Evolutionary conservation across 169 alveolate species (phyloP), one percentile per base, ranked within the genome.

Genomic region (Theileria annulata): DNA sequence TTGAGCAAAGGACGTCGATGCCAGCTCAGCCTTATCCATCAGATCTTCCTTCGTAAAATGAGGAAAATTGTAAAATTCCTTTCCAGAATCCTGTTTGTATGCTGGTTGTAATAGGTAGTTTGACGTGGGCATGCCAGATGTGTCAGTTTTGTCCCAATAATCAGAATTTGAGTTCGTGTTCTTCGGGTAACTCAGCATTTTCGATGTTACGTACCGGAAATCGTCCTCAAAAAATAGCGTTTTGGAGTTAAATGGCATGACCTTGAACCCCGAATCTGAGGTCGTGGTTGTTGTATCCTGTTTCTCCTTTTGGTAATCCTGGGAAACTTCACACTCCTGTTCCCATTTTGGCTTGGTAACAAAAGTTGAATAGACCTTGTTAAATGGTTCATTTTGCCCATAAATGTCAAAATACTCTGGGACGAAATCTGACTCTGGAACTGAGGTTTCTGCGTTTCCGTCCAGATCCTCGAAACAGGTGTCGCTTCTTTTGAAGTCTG

Each of bases 381-480:
- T 9, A 12, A 71, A 12, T 3, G 77, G n/a, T n/a, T 71, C 79
- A 71, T 25, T 25, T 15, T 9, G 21, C 9, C 73, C 59, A 21
- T 71, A 71, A 25, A 71, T 71, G 59, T 71, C 79, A 71, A 71
- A 71, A 25, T 42, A 71, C 12, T 71, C 79, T 23, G 79, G 31
- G n/a, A 71, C 78, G 31, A 10, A 74, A 8, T 82, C 88, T 0
- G 78, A 21, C 0, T 82, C 88, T 6, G 88, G 66, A 0, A 75
- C 28, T 5, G 79, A 75, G 3, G 77, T 75, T 42, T 75, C 88
- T 2, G 27, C 76, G 37, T 37, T 54, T 13, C 80, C 67, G 68
- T 81, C 88, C 60, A 82, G 69, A 15, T 77, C 79, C 21, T 82
- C 88, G 47, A 77, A 10, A 74, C 31, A 19, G 19, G 35, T 56